phyloP scores from a whole-genome alignment of 2,329 filamentous ascomycete genomes.

The Fusarium nisikadoi region DNA sequence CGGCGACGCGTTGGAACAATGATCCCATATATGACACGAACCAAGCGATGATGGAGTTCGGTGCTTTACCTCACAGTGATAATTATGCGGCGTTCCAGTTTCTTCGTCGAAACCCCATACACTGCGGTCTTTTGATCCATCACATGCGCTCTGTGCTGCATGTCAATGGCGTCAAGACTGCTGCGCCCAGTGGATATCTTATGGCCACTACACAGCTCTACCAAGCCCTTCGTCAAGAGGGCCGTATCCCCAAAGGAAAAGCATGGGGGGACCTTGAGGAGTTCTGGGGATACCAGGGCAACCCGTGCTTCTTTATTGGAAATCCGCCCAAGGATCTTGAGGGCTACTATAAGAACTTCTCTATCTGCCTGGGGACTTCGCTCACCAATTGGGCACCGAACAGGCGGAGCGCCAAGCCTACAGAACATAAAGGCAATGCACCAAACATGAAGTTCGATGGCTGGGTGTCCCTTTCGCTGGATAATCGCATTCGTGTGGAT shows the following conservation, averaged over 20 bases:
- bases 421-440: constrained; percentile 10
- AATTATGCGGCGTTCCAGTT: constrained; percentile 17
- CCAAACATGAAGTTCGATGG: constrained; percentile 30
- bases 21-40: constrained; percentile 19
- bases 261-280: constrained; percentile 32
- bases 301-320: constrained; percentile 38
- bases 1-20: constrained; percentile 19
- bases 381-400: constrained; percentile 31
- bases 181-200: constrained; percentile 22
- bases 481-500: background rate
- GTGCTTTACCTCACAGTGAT: background rate
- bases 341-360: constrained; percentile 39
- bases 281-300: constrained; percentile 28
- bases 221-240: constrained; percentile 37
- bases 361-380: constrained; percentile 32
- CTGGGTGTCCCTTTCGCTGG: constrained; percentile 1
- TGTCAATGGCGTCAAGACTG: constrained; percentile 10
- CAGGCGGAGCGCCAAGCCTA: constrained; percentile 14
- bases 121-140: constrained; percentile 38
- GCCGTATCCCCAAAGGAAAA: background rate
- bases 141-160: constrained; percentile 33
- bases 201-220: constrained; percentile 37
- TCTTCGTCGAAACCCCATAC: constrained; percentile 32
- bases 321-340: constrained; percentile 26
- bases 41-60: background rate